Conservation (phyloP, 2,329 filamentous ascomycete genomes). For the Ophioceras dolichostomum region DNA sequence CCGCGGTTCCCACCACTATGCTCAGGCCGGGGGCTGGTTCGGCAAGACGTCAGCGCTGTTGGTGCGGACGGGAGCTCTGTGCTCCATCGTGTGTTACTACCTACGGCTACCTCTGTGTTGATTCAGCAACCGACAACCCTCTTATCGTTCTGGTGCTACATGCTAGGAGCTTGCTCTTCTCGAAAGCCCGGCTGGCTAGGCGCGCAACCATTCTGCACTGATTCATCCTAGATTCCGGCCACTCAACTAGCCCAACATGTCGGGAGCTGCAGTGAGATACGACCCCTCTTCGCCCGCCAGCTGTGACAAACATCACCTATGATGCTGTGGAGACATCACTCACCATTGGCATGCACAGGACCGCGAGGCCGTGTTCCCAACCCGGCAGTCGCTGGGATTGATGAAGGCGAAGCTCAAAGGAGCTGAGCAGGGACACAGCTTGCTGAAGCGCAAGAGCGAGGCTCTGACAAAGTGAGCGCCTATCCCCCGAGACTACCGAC, state of each 20-base stretch:
- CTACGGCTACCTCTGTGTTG: too few species aligned
- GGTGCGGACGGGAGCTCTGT: too few species aligned
- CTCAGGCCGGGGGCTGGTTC: too few species aligned
- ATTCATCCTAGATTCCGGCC: too few species aligned
- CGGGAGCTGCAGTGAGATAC: neutral
- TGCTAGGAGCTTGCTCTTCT: too few species aligned
- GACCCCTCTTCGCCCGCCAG: neutral
- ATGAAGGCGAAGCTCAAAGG: conserved; percentile 99
- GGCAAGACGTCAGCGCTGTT: too few species aligned
- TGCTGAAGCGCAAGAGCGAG: conserved; percentile 96
- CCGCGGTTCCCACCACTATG: too few species aligned
- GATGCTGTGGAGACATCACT: too few species aligned
- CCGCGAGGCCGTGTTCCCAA: conserved; percentile 93
- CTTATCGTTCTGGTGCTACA: too few species aligned
- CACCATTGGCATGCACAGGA: conserved; percentile 41
- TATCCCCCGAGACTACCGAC: conserved; percentile 6
- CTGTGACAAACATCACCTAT: neutral
- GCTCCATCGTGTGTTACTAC: too few species aligned
- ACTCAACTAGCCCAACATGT: neutral
- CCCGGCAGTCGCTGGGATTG: conserved; percentile 86
- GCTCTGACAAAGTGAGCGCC: conserved; percentile 92
- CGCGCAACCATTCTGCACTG: too few species aligned
- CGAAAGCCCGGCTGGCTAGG: neutral
- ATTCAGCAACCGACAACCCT: too few species aligned
- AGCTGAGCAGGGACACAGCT: conserved; percentile 78